Percentiles rank a stretch among this genome's conserved stretches.
phyloP scores from a whole-genome alignment of 1,284 basidiomycete genomes.

The Lignosus rhinocerotis region DNA sequence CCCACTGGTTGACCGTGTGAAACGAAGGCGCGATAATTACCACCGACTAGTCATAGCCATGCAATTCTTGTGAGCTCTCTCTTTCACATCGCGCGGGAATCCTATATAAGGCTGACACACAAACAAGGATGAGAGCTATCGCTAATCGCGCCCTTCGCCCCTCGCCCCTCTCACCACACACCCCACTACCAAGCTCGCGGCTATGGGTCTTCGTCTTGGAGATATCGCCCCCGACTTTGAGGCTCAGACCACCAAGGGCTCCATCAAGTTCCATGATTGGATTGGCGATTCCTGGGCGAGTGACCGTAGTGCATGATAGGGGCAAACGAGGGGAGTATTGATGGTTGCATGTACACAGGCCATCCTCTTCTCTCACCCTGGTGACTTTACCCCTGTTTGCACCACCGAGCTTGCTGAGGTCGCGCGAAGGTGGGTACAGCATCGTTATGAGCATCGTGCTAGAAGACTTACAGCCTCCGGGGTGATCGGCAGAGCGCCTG shows the following conservation, averaged over 20 bases:
- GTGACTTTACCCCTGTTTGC: slow-evolving; percentile 84
- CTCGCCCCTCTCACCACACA: background rate
- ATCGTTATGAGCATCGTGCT: background rate
- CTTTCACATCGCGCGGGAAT: slow-evolving; percentile 1
- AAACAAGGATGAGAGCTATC: slow-evolving; percentile 9
- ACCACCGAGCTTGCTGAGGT: slow-evolving; percentile 98
- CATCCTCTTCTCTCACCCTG: slow-evolving; percentile 93
- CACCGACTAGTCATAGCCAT: slow-evolving; percentile 11
- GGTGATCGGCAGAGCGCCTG: slow-evolving; percentile 49
- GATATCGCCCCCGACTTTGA: slow-evolving; percentile 81
- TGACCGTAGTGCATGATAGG: background rate
- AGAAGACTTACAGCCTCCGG: background rate
- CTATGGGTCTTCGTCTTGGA: slow-evolving; percentile 62
- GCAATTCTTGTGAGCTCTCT: slow-evolving; percentile 11
- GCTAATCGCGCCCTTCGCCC: slow-evolving; percentile 3
- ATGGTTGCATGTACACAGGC: slow-evolving; percentile 43
- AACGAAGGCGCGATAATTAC: slow-evolving; percentile 46
- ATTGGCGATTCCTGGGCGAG: slow-evolving; percentile 86
- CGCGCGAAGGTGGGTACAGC: slow-evolving; percentile 54
- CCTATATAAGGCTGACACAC: slow-evolving; percentile 18
- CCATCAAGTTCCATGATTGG: slow-evolving; percentile 91
- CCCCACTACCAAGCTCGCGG: background rate
- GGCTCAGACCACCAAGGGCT: slow-evolving; percentile 78
- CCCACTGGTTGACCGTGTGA: slow-evolving; percentile 49
- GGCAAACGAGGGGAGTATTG: background rate